Evolutionary conservation across 2,329 filamentous ascomycete species (phyloP).

Genomic region (Fulvia fulva): DNA sequence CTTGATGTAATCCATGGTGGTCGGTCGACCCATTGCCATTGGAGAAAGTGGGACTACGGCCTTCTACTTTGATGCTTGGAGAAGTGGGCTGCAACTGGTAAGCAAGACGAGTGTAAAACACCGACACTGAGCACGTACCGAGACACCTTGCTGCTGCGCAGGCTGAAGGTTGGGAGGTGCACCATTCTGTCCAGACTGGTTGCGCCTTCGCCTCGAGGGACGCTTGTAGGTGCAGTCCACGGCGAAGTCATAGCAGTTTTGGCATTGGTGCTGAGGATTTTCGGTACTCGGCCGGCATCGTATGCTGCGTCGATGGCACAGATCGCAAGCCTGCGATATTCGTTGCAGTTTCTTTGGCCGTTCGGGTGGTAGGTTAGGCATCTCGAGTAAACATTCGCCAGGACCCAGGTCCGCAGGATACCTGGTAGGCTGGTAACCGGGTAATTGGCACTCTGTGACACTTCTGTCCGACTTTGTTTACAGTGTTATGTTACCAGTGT

Average conservation of each 20-base stretch:
- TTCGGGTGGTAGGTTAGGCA: slow-evolving; percentile 11
- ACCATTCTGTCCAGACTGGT: slow-evolving; percentile 18
- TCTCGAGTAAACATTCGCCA: not conserved
- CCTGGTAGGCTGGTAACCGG: not conserved
- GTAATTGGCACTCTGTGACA: not conserved
- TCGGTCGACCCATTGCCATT: slow-evolving; percentile 9
- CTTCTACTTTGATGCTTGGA: slow-evolving; percentile 18
- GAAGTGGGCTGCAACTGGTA: slow-evolving; percentile 11
- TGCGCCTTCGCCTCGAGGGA: slow-evolving; percentile 38
- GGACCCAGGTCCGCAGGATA: not conserved
- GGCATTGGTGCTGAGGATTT: slow-evolving; percentile 38
- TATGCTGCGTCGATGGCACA: slow-evolving; percentile 49
- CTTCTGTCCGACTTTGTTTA: not conserved
- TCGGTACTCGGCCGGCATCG: slow-evolving; percentile 40
- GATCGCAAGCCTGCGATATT: slow-evolving; percentile 42
- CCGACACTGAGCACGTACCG: not conserved
- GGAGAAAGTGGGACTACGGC: slow-evolving; percentile 2
- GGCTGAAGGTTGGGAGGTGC: slow-evolving; percentile 25
- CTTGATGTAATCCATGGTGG: slow-evolving; percentile 20
- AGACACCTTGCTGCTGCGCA: slow-evolving; percentile 14
- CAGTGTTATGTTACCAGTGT: not conserved
- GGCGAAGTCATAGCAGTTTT: slow-evolving; percentile 50
- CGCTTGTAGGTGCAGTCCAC: slow-evolving; percentile 49
- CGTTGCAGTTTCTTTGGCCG: slow-evolving; percentile 36
- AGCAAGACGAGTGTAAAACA: not conserved